Evolutionary conservation across 495 filamentous ascomycete genomes (phyloP), one percentile per base, ranked within the genome.

Genomic region (Apodospora peruviana): DNA sequence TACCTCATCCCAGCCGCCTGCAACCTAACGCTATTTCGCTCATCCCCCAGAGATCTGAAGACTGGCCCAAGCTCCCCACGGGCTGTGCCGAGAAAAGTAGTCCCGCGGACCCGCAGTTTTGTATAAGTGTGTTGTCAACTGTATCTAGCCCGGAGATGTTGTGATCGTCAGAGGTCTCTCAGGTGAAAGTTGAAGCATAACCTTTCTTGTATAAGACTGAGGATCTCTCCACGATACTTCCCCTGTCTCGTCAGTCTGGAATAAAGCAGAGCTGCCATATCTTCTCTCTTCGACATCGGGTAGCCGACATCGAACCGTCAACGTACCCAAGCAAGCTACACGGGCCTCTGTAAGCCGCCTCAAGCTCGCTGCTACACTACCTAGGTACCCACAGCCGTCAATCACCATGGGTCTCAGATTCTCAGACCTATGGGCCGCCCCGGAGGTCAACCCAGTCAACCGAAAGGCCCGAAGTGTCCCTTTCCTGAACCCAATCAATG

Each of bases 391-490:
- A 20, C 12, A 16, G 16, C 18, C 39, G n/a, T 5, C 32, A 11
- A 11, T 1, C 37, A 55, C 14, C n/a, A 76, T 76, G 74, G 63
- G 60, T 16, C 64, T 79, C 61, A 68, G 69, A 43, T 40, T 72
- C 32, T 61, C 75, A 1, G 60, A 68, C 35, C 70, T 87, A 38
- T 88, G 80, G 76, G 60, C 59, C 45, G 70, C 74, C 18, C 82
- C 84, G 16, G 67, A 72, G 47, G 64, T 88, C 63, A 91, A 94
- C 60, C 88, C 88, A 1, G 71, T 82, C 65, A 94, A 85, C 61
- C 75, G 75, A 14, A 94, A 94, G 62, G 91, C 91, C 25, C 79
- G 77, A 35, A 86, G 86, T 0, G 82, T 96, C 41, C 91, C 91
- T 0, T 60, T 87, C 25, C 64, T 96, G 22, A 96, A 96, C 62